phyloP scores from a whole-genome alignment of 2,329 filamentous ascomycete species.

The Colletotrichum musae region DNA sequence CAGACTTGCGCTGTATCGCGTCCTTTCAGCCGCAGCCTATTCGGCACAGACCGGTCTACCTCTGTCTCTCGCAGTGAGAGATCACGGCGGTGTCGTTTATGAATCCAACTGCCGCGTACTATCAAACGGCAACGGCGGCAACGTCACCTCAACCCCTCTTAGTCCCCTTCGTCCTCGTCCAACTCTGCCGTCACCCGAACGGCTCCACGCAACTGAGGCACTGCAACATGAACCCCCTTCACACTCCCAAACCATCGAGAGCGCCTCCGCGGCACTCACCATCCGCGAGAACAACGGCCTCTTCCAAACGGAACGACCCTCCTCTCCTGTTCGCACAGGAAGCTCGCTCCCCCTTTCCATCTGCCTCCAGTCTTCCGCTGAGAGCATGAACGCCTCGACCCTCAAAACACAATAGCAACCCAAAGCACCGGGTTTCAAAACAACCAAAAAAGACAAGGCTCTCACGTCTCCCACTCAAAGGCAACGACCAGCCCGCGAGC shows the following conservation, averaged over 20 bases:
- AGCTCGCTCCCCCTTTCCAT: too few species aligned
- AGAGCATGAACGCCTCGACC: too few species aligned
- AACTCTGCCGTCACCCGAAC: constrained; percentile 15
- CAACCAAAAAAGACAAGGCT: too few species aligned
- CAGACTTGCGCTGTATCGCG: constrained; percentile 6
- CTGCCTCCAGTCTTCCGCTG: too few species aligned
- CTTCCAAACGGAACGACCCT: neutral
- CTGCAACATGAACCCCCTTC: constrained; percentile 18
- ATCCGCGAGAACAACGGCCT: constrained; percentile 10
- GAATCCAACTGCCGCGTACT: too few species aligned
- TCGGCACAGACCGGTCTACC: constrained; percentile 6
- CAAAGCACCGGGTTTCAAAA: too few species aligned
- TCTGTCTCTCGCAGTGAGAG: too few species aligned
- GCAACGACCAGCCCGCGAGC: neutral
- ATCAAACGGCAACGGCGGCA: neutral
- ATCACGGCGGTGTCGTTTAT: too few species aligned
- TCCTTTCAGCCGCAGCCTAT: constrained; percentile 17
- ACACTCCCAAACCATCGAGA: constrained; percentile 20
- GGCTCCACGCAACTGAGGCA: constrained; percentile 18
- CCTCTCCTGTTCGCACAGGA: too few species aligned
- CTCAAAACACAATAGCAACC: too few species aligned
- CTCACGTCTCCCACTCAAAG: neutral
- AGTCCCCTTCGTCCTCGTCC: neutral
- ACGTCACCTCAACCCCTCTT: neutral
- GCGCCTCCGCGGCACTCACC: constrained; percentile 29